Evolutionary conservation across 768 basidiomycete genomes (phyloP).

Genomic region (Naganishia antarctica): DNA sequence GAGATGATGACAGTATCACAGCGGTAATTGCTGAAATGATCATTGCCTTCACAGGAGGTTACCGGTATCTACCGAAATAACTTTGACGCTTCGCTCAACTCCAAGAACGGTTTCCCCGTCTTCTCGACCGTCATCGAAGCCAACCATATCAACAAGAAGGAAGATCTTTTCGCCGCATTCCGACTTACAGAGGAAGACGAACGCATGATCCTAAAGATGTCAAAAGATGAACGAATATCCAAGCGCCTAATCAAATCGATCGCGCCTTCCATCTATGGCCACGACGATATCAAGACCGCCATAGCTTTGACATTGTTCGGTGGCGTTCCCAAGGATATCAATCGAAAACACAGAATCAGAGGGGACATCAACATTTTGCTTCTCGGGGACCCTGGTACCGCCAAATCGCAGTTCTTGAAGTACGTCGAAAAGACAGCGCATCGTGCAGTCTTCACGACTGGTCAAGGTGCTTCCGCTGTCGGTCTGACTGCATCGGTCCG

Average conservation of each 20-base stretch:
- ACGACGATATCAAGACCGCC: slow-evolving; percentile 98
- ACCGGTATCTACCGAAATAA: slow-evolving; percentile 98
- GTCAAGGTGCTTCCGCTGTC: slow-evolving; percentile 95
- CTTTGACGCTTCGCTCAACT: slow-evolving; percentile 94
- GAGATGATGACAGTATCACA: not conserved
- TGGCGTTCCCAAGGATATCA: slow-evolving; percentile 91
- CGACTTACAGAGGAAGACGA: slow-evolving; percentile 95
- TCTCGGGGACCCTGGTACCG: slow-evolving; percentile 96
- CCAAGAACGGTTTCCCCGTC: slow-evolving; percentile 98
- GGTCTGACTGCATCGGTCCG: slow-evolving; percentile 99
- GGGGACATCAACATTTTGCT: slow-evolving; percentile 97
- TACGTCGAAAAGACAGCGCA: slow-evolving; percentile 99
- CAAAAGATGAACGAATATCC: slow-evolving; percentile 86
- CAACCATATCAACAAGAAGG: slow-evolving; percentile 98
- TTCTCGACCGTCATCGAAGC: slow-evolving; percentile 98
- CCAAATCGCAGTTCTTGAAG: slow-evolving; percentile 97
- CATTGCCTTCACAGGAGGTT: slow-evolving; percentile 64
- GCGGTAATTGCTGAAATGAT: not conserved
- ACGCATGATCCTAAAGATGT: slow-evolving; percentile 77
- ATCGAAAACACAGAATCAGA: slow-evolving; percentile 89
- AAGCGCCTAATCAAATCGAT: slow-evolving; percentile 98
- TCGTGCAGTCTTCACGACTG: slow-evolving; percentile 94
- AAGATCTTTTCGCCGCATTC: slow-evolving; percentile 97
- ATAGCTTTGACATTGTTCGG: slow-evolving; percentile 91
- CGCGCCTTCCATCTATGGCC: slow-evolving; percentile 97